Evolutionary conservation across 148 eudicot species (phyloP), one percentile per base, ranked within the genome.

Genomic region (Rhododendron henanense): DNA sequence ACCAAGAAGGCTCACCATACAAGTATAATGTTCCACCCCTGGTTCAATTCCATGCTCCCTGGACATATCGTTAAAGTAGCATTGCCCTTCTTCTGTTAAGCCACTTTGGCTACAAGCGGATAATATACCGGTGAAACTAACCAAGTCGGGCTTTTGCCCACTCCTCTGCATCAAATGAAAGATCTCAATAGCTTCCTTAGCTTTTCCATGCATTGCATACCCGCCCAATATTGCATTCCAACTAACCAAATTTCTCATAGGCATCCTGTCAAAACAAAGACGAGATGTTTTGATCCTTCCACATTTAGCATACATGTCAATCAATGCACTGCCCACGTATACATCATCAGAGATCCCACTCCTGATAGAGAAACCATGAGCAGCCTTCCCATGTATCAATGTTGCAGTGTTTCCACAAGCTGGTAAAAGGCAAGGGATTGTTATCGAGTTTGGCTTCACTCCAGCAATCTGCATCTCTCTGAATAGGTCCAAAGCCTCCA

Each of bases 221-320:
- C 95, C 94, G 44, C 90, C 87, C 21, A 91, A 89, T 71, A 93
- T 87, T 23, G 92, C 89, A 51, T 92, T 93, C 95, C 94, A 93
- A 35, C 90, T 84, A 51, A 92, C 94, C 88, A 88, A 59, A 89
- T 91, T 92, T 88, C 85, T 86, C 15, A 33, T 86, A 11, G 91
- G 89, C 94, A 92, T 89, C 31, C 87, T 83, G 84, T 90, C 88
- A 82, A 93, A 93, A 41, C 45, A 41, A 41, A 41, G 45, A 41
- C 8, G 45, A 41, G 45, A 41, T 41, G 45, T 41, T 41, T 82
- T 82, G 71, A 93, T 88, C 84, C 88, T 92, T 79, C 95, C 94
- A 81, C 95, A 93, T 85, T 93, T 93, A 78, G 94, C 91, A 73
- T 93, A 93, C 95, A 93, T 93, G 83, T 93, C 95, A 81, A 93